Percentiles rank a stretch among this genome's conserved stretches.
phyloP scores from a whole-genome alignment of 352 stramenopile species.

The Globisporangium heterothallicum region DNA sequence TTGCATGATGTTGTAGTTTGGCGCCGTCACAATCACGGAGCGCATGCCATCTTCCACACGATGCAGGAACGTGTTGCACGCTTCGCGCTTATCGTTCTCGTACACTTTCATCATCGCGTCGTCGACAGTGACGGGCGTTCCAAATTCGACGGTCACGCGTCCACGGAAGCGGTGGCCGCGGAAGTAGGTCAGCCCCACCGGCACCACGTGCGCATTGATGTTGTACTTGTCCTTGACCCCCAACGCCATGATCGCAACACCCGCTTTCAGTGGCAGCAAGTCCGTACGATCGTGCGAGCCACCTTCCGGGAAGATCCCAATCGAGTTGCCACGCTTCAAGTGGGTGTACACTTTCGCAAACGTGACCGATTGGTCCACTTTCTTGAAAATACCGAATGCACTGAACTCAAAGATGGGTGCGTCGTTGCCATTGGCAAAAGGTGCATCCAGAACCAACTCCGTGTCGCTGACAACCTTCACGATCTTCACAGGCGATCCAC shows the following conservation, averaged over 20 bases:
- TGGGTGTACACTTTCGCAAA: slow-evolving; percentile 91
- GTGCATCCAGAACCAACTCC: slow-evolving; percentile 59
- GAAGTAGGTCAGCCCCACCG: slow-evolving; percentile 98
- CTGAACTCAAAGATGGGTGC: slow-evolving; percentile 32
- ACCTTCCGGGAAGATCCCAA: slow-evolving; percentile 98
- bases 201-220: slow-evolving; percentile 94
- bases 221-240: slow-evolving; percentile 95
- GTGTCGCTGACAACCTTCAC: slow-evolving; percentile 81
- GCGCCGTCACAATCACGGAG: slow-evolving; percentile 94
- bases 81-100: slow-evolving; percentile 69
- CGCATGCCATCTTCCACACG: slow-evolving; percentile 80
- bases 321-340: slow-evolving; percentile 85
- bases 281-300: slow-evolving; percentile 97
- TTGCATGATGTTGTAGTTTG: slow-evolving; percentile 96
- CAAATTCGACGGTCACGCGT: slow-evolving; percentile 96
- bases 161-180: slow-evolving; percentile 94
- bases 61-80: slow-evolving; percentile 81
- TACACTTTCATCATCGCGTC: slow-evolving; percentile 88
- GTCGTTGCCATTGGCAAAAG: slow-evolving; percentile 31
- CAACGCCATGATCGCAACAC: slow-evolving; percentile 97
- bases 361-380: slow-evolving; percentile 89
- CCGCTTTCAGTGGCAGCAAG: slow-evolving; percentile 95
- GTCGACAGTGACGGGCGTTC: slow-evolving; percentile 85
- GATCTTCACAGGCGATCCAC: slow-evolving; percentile 80
- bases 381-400: slow-evolving; percentile 87